phyloP scores from a whole-genome alignment of 148 eudicot genomes.

The Diospyros kaki region DNA sequence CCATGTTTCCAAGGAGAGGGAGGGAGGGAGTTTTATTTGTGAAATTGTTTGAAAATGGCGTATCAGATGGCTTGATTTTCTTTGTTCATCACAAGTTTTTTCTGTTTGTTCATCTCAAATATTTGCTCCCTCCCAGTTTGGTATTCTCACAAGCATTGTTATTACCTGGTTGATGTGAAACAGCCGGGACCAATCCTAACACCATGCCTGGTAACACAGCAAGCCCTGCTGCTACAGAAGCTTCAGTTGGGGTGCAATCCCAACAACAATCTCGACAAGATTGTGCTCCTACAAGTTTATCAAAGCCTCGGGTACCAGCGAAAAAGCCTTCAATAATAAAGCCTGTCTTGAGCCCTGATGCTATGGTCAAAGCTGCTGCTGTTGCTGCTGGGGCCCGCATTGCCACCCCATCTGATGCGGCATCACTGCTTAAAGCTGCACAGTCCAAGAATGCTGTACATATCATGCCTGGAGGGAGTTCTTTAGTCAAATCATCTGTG shows the following conservation, averaged over 20 bases:
- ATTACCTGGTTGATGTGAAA: conserved; percentile 27
- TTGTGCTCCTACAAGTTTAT: conserved; percentile 19
- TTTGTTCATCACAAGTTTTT: not conserved
- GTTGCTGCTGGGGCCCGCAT: conserved; percentile 93
- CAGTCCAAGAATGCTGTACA: conserved; percentile 60
- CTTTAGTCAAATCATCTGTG: conserved; percentile 34
- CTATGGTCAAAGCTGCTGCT: conserved; percentile 73
- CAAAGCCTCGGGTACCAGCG: conserved; percentile 34
- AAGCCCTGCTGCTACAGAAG: conserved; percentile 16
- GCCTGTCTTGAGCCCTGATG: conserved; percentile 40
- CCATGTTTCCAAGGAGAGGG: too few relatives aligned
- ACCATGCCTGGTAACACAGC: conserved; percentile 20
- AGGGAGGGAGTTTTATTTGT: not conserved
- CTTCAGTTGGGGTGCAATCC: conserved; percentile 23
- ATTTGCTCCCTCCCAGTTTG: not conserved
- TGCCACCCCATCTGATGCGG: conserved; percentile 62
- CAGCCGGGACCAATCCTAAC: conserved; percentile 25
- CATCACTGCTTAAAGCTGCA: conserved; percentile 53
- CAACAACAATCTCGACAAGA: conserved; percentile 28
- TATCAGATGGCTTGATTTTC: not conserved
- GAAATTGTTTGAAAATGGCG: not conserved
- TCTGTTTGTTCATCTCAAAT: not conserved
- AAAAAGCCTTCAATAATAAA: conserved; percentile 28
- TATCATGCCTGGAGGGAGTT: conserved; percentile 41
- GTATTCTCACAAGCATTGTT: not conserved